A percentile compares a stretch with the other conserved stretches of the same genome.
Evolutionary conservation across 2,329 filamentous ascomycete species (phyloP).

Genomic region (Bertia moriformis): DNA sequence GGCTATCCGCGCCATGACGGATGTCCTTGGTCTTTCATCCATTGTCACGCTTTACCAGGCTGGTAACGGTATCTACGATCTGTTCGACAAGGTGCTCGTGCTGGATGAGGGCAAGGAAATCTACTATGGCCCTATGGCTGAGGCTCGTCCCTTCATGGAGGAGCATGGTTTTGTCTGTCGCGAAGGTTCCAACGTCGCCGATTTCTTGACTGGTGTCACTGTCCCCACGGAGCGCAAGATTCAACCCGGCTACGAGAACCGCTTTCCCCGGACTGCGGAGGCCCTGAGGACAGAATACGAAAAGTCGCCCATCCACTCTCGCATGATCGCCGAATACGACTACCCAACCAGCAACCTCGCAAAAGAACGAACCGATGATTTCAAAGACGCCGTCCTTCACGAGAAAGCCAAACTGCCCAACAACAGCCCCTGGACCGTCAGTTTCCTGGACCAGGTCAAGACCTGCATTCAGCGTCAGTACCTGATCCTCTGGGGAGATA

Average conservation of each 20-base stretch:
- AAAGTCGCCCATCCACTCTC: conserved; percentile 28
- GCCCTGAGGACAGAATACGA: conserved; percentile 33
- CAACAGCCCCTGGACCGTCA: conserved; percentile 38
- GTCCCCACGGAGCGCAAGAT: conserved; percentile 57
- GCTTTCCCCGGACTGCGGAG: conserved; percentile 27
- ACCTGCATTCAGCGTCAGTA: conserved; percentile 45
- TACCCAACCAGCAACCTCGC: conserved; percentile 36
- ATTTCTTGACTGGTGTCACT: conserved; percentile 52
- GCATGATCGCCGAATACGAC: conserved; percentile 38
- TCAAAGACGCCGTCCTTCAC: conserved; percentile 31
- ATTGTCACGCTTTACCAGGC: conserved; percentile 58
- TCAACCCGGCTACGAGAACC: conserved; percentile 19
- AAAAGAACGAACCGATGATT: conserved; percentile 31
- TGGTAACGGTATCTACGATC: conserved; percentile 53
- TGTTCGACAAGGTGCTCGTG: conserved; percentile 58
- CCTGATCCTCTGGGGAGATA: conserved; percentile 51
- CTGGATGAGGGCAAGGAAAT: conserved; percentile 52
- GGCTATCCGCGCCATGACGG: conserved; percentile 47
- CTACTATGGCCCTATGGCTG: conserved; percentile 44
- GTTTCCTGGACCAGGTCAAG: conserved; percentile 37
- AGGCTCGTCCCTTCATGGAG: conserved; percentile 52
- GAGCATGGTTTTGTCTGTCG: conserved; percentile 46
- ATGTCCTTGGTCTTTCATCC: conserved; percentile 41
- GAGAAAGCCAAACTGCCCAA: conserved; percentile 42
- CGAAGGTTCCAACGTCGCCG: conserved; percentile 46